phyloP scores from a whole-genome alignment of 2,329 filamentous ascomycete species.

The Aspergillus novofumigatus region DNA sequence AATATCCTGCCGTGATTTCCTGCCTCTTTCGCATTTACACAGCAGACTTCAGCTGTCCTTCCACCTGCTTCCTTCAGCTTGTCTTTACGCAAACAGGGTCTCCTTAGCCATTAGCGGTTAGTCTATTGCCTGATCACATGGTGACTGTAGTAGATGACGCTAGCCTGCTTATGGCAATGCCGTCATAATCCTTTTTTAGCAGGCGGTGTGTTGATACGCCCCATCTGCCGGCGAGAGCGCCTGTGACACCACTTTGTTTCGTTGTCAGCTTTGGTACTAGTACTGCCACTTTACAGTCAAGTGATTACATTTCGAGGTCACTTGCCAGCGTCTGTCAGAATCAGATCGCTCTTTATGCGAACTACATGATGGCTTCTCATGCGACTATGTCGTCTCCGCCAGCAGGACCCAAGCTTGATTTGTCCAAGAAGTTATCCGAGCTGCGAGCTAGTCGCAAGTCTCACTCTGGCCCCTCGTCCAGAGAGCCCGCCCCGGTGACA shows the following conservation, averaged over 20 bases:
- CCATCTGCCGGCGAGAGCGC: not conserved
- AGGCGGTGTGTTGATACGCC: slow-evolving; percentile 7
- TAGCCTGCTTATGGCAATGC: slow-evolving; percentile 4
- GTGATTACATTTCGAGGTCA: not conserved
- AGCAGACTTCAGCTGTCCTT: not conserved
- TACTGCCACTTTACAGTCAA: not conserved
- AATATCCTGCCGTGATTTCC: not conserved
- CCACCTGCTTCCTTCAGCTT: not conserved
- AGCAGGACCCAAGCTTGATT: slow-evolving; percentile 26
- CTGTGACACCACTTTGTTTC: not conserved
- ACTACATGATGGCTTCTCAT: slow-evolving; percentile 21
- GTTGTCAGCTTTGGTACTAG: not conserved
- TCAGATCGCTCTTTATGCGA: not conserved
- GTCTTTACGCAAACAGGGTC: slow-evolving; percentile 6
- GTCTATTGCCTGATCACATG: slow-evolving; percentile 6
- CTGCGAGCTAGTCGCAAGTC: slow-evolving; percentile 34
- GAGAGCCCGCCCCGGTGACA: slow-evolving; percentile 66
- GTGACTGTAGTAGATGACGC: not conserved
- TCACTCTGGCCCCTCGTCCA: slow-evolving; percentile 17
- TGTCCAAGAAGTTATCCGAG: slow-evolving; percentile 39
- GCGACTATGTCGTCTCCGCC: slow-evolving; percentile 9
- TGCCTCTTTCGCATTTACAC: not conserved
- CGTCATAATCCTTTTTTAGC: not conserved
- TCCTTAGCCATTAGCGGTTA: slow-evolving; percentile 7
- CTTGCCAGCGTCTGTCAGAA: not conserved